These are phyloP conservation scores for Clavaria fumosa DNA, from an alignment of 768 basidiomycete species.

Conservation along the genomic window DNA sequence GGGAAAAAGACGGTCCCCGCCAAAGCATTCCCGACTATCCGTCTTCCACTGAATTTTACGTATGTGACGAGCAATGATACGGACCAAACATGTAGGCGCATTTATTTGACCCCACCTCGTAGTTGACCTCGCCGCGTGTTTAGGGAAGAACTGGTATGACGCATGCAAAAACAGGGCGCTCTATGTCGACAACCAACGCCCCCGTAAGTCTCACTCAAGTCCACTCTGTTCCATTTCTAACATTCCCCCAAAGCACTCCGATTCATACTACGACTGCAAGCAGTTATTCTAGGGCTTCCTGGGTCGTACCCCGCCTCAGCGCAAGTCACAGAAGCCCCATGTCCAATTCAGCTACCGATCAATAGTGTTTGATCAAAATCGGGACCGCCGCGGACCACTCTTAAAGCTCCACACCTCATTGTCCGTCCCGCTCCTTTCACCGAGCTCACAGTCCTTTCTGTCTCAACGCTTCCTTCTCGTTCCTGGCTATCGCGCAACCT, in stretches of 20 bases:
- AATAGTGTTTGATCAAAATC: slow-evolving; percentile 26
- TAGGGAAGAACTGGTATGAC: slow-evolving; percentile 64
- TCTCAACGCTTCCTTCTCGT: no score
- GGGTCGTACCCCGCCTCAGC: slow-evolving; percentile 37
- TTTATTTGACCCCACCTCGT: slow-evolving; percentile 5
- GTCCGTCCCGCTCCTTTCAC: neutral
- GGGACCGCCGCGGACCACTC: neutral
- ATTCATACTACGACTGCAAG: slow-evolving; percentile 48
- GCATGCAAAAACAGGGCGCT: slow-evolving; percentile 51
- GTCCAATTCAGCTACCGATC: slow-evolving; percentile 51
- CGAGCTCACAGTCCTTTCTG: no score
- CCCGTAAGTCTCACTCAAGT: slow-evolving; percentile 27
- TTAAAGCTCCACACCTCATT: neutral
- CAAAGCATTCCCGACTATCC: slow-evolving; percentile 45
- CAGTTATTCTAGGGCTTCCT: slow-evolving; percentile 57
- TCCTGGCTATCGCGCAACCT: no score
- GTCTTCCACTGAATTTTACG: slow-evolving; percentile 70
- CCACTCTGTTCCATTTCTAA: slow-evolving; percentile 7
- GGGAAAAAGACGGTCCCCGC: slow-evolving; percentile 47
- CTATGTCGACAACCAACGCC: slow-evolving; percentile 35
- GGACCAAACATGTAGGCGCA: slow-evolving; percentile 63
- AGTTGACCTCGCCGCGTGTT: slow-evolving; percentile 3
- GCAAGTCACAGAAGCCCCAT: slow-evolving; percentile 42
- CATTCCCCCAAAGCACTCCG: slow-evolving; percentile 30
- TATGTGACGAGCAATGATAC: slow-evolving; percentile 67